A percentile compares a stretch with the other conserved stretches of the same genome.
phyloP scores from a whole-genome alignment of 805 yeast genomes.

The Yamadazyma sp. region DNA sequence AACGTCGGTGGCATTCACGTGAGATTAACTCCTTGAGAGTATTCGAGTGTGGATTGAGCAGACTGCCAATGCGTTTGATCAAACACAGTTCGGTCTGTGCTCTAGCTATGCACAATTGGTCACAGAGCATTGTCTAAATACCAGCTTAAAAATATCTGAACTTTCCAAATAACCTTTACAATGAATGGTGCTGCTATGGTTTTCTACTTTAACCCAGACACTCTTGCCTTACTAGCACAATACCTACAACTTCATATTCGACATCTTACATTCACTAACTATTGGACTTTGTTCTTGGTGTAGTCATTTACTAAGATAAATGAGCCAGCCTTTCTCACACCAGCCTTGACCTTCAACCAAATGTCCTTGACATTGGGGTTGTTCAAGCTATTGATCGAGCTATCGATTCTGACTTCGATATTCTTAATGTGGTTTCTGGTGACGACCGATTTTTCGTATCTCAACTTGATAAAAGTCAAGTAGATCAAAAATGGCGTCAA shows the following conservation, averaged over 20 bases:
- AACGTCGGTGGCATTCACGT: too few species aligned
- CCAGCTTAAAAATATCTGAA: too few species aligned
- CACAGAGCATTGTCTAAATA: neutral
- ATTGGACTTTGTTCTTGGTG: conserved; percentile 31
- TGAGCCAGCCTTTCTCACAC: conserved; percentile 28
- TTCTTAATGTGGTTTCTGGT: conserved; percentile 67
- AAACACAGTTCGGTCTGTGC: neutral
- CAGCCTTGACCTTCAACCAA: conserved; percentile 38
- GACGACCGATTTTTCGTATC: conserved; percentile 74
- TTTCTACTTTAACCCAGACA: neutral
- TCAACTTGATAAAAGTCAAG: conserved; percentile 65
- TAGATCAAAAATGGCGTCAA: conserved; percentile 57
- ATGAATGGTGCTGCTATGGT: neutral
- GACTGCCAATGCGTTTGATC: too few species aligned
- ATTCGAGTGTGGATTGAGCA: too few species aligned
- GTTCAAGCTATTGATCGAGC: conserved; percentile 25
- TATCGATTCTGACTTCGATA: conserved; percentile 55
- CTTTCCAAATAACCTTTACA: too few species aligned
- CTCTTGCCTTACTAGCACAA: too few species aligned
- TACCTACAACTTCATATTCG: too few species aligned
- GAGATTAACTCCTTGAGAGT: too few species aligned
- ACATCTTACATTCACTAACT: too few species aligned
- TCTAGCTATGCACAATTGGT: neutral
- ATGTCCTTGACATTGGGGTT: conserved; percentile 34
- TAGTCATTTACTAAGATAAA: conserved; percentile 34